Conservation (phyloP, 208 protist species). For the Eutreptiella sp. region DNA sequence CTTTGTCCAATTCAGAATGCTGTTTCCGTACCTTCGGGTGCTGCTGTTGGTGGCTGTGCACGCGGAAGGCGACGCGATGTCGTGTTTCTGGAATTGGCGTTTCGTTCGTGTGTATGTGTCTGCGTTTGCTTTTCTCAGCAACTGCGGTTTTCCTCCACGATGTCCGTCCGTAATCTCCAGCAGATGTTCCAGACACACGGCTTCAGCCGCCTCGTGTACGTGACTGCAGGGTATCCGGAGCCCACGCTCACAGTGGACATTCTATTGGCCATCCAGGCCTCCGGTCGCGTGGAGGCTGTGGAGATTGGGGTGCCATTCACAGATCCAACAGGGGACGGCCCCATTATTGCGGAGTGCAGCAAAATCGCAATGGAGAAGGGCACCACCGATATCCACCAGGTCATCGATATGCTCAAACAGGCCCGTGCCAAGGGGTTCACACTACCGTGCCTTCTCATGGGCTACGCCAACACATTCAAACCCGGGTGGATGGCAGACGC, state of each 20-base stretch:
- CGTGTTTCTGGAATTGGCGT: no score
- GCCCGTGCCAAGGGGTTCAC: slow-evolving; percentile 10
- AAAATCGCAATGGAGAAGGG: background rate
- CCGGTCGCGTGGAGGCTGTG: background rate
- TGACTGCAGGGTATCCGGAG: slow-evolving; percentile 13
- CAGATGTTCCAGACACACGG: no score
- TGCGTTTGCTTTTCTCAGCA: no score
- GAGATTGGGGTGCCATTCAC: slow-evolving; percentile 20
- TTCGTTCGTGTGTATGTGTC: no score
- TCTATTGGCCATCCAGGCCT: slow-evolving; percentile 11
- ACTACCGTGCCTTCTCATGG: slow-evolving; percentile 13
- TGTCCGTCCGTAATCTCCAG: no score
- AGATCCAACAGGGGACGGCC: slow-evolving; percentile 18
- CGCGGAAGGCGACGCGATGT: no score
- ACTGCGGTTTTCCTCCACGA: no score
- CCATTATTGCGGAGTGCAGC: slow-evolving; percentile 16
- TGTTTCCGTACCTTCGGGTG: no score
- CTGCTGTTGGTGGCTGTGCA: no score
- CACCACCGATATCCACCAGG: slow-evolving; percentile 1
- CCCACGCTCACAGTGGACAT: slow-evolving; percentile 5
- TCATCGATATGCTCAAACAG: slow-evolving; percentile 15
- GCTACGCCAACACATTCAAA: slow-evolving; percentile 12
- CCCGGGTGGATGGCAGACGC: slow-evolving; percentile 4
- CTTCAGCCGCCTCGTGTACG: slow-evolving; percentile 14
- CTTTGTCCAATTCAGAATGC: no score